Evolutionary conservation across 2,329 filamentous ascomycete genomes (phyloP), one percentile per base, ranked within the genome.

Genomic region (Daldinia sp.): DNA sequence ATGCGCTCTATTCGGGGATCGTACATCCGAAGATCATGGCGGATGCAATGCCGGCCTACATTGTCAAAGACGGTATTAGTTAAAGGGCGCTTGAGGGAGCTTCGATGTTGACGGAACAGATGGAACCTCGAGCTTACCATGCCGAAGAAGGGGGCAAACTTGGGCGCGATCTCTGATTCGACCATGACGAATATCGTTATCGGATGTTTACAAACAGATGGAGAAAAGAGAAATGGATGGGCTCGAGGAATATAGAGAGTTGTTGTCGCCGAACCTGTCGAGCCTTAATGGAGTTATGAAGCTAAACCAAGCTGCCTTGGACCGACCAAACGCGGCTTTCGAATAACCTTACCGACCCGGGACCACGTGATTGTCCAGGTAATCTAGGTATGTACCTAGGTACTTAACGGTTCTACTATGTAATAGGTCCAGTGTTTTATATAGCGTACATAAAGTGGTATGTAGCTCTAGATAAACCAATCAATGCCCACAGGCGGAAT

Each of bases 131-230:
- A 61, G 61, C 88, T 80, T 83, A 93, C 91, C 90, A 94, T 93
- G 82, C 92, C 92, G 77, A 94, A 85, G 82, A 94, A 95, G 72
- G 91, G 91, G 81, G 92, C 92, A 77, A 94, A 94, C 80, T 91
- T 91, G 72, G 92, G 92, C 62, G 89, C 82, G 66, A 87, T 79
- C 70, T 88, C 86, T 48, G 85, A 86, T 70, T 85, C 81, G 62
- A 78, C 79, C 85, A 87, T 87, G 66, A 49, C 79, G 72, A 52
- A 68, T 37, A 56, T 32, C 1, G 7, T 55, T 55, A 2, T 30
- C 37, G 15, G 43, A 21, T 39, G 3, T 27, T 25, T 32, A 21
- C 11, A 23, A 23, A 9, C 34, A 0, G 21, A 15, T 29, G 9
- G 37, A 39, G 48, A 23, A 23, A 30, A 48, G 21, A 15, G 17